Conservation (phyloP, 129 eudicot genomes). For the Mikania micrantha region DNA sequence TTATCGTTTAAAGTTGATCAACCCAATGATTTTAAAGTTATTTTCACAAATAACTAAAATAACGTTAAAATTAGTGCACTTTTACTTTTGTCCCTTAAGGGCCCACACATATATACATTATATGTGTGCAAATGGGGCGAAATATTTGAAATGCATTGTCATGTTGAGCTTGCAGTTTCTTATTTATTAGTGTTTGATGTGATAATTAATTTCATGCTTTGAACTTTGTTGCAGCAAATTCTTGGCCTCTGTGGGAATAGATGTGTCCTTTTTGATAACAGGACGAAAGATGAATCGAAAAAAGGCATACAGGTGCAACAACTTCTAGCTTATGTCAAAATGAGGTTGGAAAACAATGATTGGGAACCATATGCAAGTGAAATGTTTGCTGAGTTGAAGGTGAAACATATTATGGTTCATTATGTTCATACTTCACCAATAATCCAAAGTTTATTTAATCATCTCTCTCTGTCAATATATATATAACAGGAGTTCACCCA, state of each 20-base stretch:
- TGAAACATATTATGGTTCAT: background rate
- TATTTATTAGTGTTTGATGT: no score
- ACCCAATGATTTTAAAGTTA: no score
- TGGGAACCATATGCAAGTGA: slow-evolving; percentile 56
- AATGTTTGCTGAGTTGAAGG: slow-evolving; percentile 17
- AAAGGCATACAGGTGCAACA: slow-evolving; percentile 31
- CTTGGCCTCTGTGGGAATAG: slow-evolving; percentile 49
- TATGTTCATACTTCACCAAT: background rate
- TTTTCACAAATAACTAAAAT: no score
- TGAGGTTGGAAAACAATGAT: slow-evolving; percentile 33
- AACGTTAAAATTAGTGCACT: no score
- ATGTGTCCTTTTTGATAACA: slow-evolving; percentile 56
- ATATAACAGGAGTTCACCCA: background rate
- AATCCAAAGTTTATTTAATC: background rate
- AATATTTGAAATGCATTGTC: no score
- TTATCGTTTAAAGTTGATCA: no score
- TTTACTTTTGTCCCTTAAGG: no score
- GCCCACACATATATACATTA: no score
- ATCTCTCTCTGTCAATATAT: background rate
- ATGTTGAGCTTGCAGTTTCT: no score
- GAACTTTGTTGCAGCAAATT: slow-evolving; percentile 29
- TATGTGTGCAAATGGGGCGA: no score
- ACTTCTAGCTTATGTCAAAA: slow-evolving; percentile 46
- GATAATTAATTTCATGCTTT: background rate
- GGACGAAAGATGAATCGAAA: slow-evolving; percentile 33